phyloP scores from a whole-genome alignment of 192 early-diverging fungal genomes.

The Podila verticillata region DNA sequence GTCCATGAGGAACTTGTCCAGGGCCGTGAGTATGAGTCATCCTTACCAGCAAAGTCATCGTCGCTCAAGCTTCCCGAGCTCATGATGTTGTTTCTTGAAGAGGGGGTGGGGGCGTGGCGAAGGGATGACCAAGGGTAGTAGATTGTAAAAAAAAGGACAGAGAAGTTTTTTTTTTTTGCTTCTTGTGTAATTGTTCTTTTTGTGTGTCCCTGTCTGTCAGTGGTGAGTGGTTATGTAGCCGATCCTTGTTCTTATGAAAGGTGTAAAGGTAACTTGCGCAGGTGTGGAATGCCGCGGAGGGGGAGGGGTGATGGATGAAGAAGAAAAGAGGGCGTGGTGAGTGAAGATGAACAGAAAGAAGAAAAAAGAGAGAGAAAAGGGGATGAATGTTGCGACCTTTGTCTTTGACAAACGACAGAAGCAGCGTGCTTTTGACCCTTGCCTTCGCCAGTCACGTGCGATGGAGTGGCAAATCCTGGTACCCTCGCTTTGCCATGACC shows the following conservation, averaged over 20 bases:
- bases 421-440: not conserved
- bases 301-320: not conserved
- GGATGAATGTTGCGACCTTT: not conserved
- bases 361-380: not conserved
- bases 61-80: constrained; percentile 46
- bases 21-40: not conserved
- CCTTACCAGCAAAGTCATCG: constrained; percentile 47
- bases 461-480: no score
- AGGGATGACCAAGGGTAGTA: no score
- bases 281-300: not conserved
- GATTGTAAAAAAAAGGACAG: no score
- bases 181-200: not conserved
- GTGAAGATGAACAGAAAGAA: constrained; percentile 1
- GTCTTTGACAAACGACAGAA: not conserved
- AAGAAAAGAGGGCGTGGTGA: not conserved
- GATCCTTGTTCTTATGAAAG: no score
- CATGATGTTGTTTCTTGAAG: constrained; percentile 5
- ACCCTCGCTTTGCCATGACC: no score
- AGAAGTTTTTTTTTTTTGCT: not conserved
- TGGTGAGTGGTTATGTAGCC: not conserved
- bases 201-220: not conserved
- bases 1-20: not conserved
- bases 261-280: not conserved
- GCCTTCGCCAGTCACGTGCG: not conserved
- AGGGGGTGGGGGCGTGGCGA: not conserved